Evolutionary conservation across 2,329 filamentous ascomycete species (phyloP).

Genomic region (Setomelanomma holmii): DNA sequence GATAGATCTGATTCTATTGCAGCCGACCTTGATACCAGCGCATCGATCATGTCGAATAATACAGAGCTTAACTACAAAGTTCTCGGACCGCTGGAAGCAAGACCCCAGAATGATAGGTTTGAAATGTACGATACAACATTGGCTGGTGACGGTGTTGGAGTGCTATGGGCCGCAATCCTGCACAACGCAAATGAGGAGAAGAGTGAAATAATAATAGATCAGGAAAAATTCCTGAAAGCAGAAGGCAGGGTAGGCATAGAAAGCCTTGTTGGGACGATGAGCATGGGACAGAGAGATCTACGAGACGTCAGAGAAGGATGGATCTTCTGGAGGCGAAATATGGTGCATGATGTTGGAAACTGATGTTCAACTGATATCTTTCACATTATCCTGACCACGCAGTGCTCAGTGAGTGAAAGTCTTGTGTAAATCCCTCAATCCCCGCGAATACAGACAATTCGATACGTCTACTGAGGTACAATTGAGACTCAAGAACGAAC

Average conservation of each 20-base stretch:
- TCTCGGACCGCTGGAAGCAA: conserved; percentile 69
- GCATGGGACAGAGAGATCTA: conserved; percentile 30
- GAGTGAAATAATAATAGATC: conserved; percentile 89
- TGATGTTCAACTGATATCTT: too few species aligned
- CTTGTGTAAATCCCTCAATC: too few species aligned
- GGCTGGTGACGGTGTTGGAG: conserved; percentile 90
- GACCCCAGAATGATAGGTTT: conserved; percentile 69
- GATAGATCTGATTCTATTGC: conserved; percentile 33
- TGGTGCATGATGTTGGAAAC: too few species aligned
- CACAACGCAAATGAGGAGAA: conserved; percentile 83
- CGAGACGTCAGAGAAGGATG: conserved; percentile 49
- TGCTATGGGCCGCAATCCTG: conserved; percentile 90
- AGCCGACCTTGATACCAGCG: conserved; percentile 33
- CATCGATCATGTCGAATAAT: conserved; percentile 40
- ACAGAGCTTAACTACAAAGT: conserved; percentile 47
- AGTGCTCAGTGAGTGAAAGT: too few species aligned
- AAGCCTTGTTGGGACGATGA: conserved; percentile 76
- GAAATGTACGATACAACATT: conserved; percentile 86
- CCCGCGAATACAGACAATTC: too few species aligned
- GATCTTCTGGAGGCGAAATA: conserved; percentile 52
- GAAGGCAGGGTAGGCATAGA: conserved; percentile 87
- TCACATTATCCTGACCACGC: too few species aligned
- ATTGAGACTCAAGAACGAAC: too few species aligned
- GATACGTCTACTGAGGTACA: too few species aligned
- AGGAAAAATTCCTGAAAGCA: conserved; percentile 85